A percentile compares a stretch with the other conserved stretches of the same genome.
Evolutionary conservation across 768 basidiomycete species (phyloP).

Genomic region (Rhizopogon vulgaris): DNA sequence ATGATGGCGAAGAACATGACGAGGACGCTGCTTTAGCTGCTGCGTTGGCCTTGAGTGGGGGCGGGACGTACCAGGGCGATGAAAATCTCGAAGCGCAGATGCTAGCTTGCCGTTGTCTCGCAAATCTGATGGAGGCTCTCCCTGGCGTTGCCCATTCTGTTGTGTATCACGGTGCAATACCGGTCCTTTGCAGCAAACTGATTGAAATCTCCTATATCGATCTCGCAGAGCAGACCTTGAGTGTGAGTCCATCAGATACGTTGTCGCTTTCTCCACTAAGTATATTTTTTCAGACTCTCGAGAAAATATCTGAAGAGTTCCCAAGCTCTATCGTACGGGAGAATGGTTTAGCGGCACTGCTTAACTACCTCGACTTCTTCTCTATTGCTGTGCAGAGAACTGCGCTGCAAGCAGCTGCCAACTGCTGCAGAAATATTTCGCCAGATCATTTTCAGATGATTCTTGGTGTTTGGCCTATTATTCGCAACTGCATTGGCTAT

Average conservation of each 20-base stretch:
- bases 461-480: conserved; percentile 84
- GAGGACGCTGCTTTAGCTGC: conserved; percentile 89
- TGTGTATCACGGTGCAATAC: conserved; percentile 97
- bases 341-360: conserved; percentile 86
- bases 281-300: conserved; percentile 64
- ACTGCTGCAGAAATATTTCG: conserved; percentile 91
- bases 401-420: conserved; percentile 92
- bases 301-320: conserved; percentile 98
- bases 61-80: conserved; percentile 65
- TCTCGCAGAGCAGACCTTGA: conserved; percentile 94
- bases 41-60: conserved; percentile 76
- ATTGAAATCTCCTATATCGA: conserved; percentile 98
- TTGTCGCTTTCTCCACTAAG: conserved; percentile 10
- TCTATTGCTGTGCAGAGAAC: conserved; percentile 96
- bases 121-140: conserved; percentile 98
- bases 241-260: conserved; percentile 52
- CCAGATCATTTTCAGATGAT: conserved; percentile 88
- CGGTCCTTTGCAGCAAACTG: conserved; percentile 94
- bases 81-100: conserved; percentile 92
- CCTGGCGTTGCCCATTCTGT: conserved; percentile 97
- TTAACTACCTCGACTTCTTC: conserved; percentile 98
- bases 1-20: conserved; percentile 54
- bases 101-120: conserved; percentile 92
- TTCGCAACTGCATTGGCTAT: conserved; percentile 86
- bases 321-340: conserved; percentile 94